Percentiles rank a stretch among this genome's conserved stretches.
Evolutionary conservation across 164 flowering plant genomes (phyloP).

Genomic region (Amborella trichopoda): DNA sequence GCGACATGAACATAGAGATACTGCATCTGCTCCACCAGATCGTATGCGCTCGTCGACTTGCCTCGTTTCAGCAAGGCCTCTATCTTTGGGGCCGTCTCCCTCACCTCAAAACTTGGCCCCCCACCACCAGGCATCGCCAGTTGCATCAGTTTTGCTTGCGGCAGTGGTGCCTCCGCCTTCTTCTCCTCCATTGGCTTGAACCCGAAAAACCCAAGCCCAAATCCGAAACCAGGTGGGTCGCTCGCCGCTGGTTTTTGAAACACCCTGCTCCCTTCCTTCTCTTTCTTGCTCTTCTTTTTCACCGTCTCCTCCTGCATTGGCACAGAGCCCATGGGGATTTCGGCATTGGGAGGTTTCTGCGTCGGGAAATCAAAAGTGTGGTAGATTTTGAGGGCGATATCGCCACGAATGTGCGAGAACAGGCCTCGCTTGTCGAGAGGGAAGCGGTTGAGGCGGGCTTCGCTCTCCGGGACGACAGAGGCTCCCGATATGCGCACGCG

Average conservation of each 20-base stretch:
- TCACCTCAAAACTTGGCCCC: constrained; percentile 45
- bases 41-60: constrained; percentile 55
- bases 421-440: constrained; percentile 83
- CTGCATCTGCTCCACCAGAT: constrained; percentile 74
- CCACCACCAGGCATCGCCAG: neutral
- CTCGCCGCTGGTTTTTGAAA: too few relatives aligned
- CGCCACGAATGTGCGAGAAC: constrained; percentile 72
- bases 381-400: constrained; percentile 46
- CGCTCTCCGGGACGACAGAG: constrained; percentile 45
- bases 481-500: constrained; percentile 65
- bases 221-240: too few relatives aligned
- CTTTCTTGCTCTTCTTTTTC: constrained; percentile 16
- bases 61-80: constrained; percentile 54
- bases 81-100: constrained; percentile 62
- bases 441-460: constrained; percentile 43
- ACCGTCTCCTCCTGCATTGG: neutral
- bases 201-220: neutral
- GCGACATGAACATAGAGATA: constrained; percentile 64
- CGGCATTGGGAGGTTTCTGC: neutral
- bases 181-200: neutral
- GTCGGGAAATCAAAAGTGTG: constrained; percentile 9
- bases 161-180: neutral
- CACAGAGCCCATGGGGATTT: neutral
- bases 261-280: constrained; percentile 27
- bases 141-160: neutral